Conservation (phyloP, 192 early-diverging fungal species). For the Rhizophlyctis rosea region DNA sequence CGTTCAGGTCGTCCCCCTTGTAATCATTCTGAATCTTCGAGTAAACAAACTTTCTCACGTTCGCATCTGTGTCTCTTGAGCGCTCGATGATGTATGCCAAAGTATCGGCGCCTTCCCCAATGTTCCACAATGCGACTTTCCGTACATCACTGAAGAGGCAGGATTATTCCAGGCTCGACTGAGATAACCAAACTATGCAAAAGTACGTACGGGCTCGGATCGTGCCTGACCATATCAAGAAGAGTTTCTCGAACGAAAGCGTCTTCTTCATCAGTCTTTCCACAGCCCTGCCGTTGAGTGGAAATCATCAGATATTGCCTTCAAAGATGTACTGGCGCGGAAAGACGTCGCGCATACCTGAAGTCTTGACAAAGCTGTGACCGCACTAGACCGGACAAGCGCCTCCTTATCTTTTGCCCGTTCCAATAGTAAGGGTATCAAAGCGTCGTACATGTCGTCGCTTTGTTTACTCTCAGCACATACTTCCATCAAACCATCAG, state of each 20-base stretch:
- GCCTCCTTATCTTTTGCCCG: slow-evolving; percentile 80
- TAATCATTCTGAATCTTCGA: slow-evolving; percentile 67
- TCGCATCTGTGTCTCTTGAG: slow-evolving; percentile 72
- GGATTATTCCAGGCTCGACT: neutral
- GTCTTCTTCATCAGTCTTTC: slow-evolving; percentile 48
- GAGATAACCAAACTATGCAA: slow-evolving; percentile 4
- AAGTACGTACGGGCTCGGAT: slow-evolving; percentile 69
- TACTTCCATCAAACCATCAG: no score
- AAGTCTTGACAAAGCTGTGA: slow-evolving; percentile 70
- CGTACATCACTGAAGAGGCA: slow-evolving; percentile 68
- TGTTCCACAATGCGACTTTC: slow-evolving; percentile 72
- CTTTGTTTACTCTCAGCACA: no score
- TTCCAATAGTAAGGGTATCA: slow-evolving; percentile 66
- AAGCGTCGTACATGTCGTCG: slow-evolving; percentile 69
- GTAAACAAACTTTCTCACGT: slow-evolving; percentile 70
- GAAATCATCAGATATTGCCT: neutral
- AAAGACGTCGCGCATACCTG: slow-evolving; percentile 41
- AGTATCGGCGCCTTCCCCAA: slow-evolving; percentile 60
- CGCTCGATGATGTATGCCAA: slow-evolving; percentile 71
- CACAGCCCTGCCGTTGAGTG: slow-evolving; percentile 44
- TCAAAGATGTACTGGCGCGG: neutral
- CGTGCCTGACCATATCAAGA: slow-evolving; percentile 64
- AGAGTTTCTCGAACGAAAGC: slow-evolving; percentile 61
- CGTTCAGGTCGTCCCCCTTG: slow-evolving; percentile 66
- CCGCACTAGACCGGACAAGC: slow-evolving; percentile 73